Conservation (phyloP, 208 protist species). For the Trypanosoma mega region DNA sequence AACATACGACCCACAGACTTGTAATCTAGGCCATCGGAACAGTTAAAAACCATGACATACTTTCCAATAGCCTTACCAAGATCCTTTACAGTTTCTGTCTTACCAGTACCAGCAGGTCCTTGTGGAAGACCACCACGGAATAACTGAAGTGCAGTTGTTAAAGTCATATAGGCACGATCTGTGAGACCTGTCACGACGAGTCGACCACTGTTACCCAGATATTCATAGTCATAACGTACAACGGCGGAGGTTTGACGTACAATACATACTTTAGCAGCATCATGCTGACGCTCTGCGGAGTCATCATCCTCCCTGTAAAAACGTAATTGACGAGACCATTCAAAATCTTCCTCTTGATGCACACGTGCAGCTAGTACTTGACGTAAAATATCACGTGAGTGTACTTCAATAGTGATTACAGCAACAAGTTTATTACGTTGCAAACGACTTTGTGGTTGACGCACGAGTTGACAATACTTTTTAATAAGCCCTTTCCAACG, state of each 20-base stretch:
- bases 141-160: constrained; percentile 97
- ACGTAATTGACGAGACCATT: constrained; percentile 96
- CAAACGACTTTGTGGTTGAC: constrained; percentile 87
- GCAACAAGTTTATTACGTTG: constrained; percentile 95
- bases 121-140: constrained; percentile 92
- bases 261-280: constrained; percentile 66
- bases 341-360: constrained; percentile 92
- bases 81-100: constrained; percentile 99
- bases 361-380: constrained; percentile 88
- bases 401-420: constrained; percentile 98
- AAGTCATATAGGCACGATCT: constrained; percentile 97
- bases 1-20: constrained; percentile 96
- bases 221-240: constrained; percentile 97
- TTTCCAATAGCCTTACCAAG: constrained; percentile 97
- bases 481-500: constrained; percentile 95
- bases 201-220: constrained; percentile 96
- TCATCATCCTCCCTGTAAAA: constrained; percentile 93
- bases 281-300: constrained; percentile 29
- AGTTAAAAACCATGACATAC: constrained; percentile 99
- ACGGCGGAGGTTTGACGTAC: constrained; percentile 92
- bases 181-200: constrained; percentile 98
- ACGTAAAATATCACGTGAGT: constrained; percentile 97
- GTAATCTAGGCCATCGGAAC: constrained; percentile 97
- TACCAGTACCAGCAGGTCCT: constrained; percentile 98
- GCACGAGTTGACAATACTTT: constrained; percentile 95